Evolutionary conservation across 805 yeast genomes (phyloP).

Genomic region (Jamesozyma hellenica): DNA sequence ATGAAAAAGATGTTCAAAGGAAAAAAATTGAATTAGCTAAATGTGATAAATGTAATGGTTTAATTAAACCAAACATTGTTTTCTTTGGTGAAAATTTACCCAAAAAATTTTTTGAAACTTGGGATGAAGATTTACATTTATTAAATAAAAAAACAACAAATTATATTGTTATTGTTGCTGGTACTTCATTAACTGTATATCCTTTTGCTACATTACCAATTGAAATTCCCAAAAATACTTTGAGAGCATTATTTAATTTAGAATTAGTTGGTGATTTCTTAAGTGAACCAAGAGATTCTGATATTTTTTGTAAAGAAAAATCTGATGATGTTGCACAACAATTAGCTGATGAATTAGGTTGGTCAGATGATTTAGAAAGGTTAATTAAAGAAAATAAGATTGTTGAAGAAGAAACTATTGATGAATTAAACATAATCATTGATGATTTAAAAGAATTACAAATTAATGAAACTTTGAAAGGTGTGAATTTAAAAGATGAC

Average conservation of each 20-base stretch:
- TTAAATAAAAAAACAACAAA: constrained; percentile 31
- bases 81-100: constrained; percentile 92
- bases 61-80: constrained; percentile 87
- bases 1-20: not conserved
- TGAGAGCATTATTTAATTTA: constrained; percentile 61
- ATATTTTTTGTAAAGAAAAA: constrained; percentile 48
- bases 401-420: not conserved
- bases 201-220: constrained; percentile 84
- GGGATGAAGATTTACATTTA: constrained; percentile 44
- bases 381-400: constrained; percentile 25
- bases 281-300: constrained; percentile 44
- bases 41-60: constrained; percentile 60
- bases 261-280: constrained; percentile 70
- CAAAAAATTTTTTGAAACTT: constrained; percentile 47
- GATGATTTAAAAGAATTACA: constrained; percentile 11
- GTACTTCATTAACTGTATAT: constrained; percentile 79
- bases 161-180: constrained; percentile 72
- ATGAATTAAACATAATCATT: constrained; percentile 4
- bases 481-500: too few species aligned
- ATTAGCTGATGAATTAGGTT: constrained; percentile 48
- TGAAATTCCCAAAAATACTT: constrained; percentile 40
- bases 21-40: constrained; percentile 24
- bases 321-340: constrained; percentile 57
- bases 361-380: constrained; percentile 47
- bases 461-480: constrained; percentile 5